Base-by-base conservation (phyloP, 2,329 filamentous ascomycete species). In the Ceratocystis cubensis region DNA sequence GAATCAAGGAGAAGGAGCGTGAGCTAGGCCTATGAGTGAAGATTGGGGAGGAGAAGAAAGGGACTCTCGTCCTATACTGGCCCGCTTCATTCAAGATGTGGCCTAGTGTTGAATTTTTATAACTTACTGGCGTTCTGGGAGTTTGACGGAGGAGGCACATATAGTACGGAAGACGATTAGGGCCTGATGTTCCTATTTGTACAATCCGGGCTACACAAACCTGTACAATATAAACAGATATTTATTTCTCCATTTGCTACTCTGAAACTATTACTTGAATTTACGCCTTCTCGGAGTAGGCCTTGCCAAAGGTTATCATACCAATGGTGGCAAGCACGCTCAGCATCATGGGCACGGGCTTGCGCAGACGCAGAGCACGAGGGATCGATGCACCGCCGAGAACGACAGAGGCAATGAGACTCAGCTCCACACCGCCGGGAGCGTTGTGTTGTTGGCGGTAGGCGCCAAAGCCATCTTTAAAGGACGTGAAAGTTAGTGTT, bases 321-420 rank as follows among this genome's bases (percentile, higher is more conserved):
- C 93, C 93, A 75, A 89, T 90, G 8, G 85, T 79, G 15, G 93
- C 91, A 73, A 97, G 74, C 61, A 91, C 73, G 73, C 89, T 93
- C 73, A 99, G 78, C 10, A 87, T 84, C 66, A 88, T 81, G 0
- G 94, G 93, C 64, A 99, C 83, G 0, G 90, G 89, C 82, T 97
- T 99, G 71, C 82, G 81, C 53, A 86, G 83, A 75, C 86, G 89
- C 73, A 99, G 85, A 3, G 91, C 94, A 64, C 94, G 83, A 13
- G 94, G 94, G 68, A 97, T 87, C 1, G 89, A 88, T 53, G 88
- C 88, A 22, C 91, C 91, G 53, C 82, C 93, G 45, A 99, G 82
- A 30, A 97, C 78, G n/a, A 91, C 72, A 0, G 90, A 96, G 3
- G 94, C 94, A 56, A 96, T 80, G 8, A 99, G 82, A n/a, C 88